Evolutionary conservation across 768 basidiomycete genomes (phyloP), one percentile per base, ranked within the genome.

Genomic region (Suillus lakei): DNA sequence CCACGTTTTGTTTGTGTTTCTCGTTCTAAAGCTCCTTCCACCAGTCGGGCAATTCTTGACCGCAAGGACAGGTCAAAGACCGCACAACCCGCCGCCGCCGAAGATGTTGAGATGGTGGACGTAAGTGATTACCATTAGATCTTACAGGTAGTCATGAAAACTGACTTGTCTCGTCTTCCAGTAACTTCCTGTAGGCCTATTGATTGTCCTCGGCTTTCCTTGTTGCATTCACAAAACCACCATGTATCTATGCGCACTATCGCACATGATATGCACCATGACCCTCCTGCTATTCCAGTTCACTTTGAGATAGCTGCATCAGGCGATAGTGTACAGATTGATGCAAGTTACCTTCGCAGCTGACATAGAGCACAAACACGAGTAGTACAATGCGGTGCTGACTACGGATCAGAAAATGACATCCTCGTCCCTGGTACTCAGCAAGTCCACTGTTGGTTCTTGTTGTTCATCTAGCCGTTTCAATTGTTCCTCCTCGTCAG

Each of bases 371-470:
- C 26, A 63, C 28, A n/a, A 36, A 39, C 26, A 63, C 28, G 15
- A 36, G 30, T 32, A 30, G 26, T 63, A 48, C 41, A 43, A 44
- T 64, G 56, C 54, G 62, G 55, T 69, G 67, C 36, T 51, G 60
- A 67, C 58, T 66, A 62, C 53, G 56, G 46, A 18, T 85, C 76
- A 98, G 82, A 98, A 98, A 76, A 98, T 98, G 58, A 98, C 88
- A 79, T 98, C 96, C 62, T 87, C 88, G 73, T 98, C 96, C 76
- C 95, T 97, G 69, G 87, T 91, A 69, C 87, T 90, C 64, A 98
- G 80, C 71, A 98, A 81, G 77, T 97, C 86, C 53, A 80, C 80
- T 8, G 76, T 75, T 16, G 78, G 79, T 34, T 77, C 79, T 21
- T 81, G 81, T 15, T 18, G 56, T 64, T 26, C 58, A 51, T 23